A percentile compares a stretch with the other conserved stretches of the same genome.
Conservation (phyloP, 2,329 filamentous ascomycete genomes). For the Emericellopsis cladophorae region DNA sequence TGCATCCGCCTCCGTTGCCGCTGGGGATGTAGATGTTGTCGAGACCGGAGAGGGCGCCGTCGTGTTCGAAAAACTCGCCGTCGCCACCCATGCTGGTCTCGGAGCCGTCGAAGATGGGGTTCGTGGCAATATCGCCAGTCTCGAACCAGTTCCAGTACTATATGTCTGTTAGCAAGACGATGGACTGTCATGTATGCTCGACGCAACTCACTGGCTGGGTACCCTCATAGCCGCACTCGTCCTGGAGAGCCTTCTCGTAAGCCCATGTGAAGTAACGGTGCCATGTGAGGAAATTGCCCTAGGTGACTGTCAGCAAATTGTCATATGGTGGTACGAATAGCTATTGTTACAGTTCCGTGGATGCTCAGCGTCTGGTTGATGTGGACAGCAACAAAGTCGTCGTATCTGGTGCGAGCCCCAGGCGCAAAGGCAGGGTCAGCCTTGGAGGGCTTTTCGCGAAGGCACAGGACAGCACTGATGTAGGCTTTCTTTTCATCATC, state of each 20-base stretch:
- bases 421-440: constrained; percentile 8
- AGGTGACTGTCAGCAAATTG: constrained; percentile 8
- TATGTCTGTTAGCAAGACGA: neutral
- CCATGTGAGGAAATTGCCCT: constrained; percentile 23
- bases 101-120: constrained; percentile 42
- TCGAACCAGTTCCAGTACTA: constrained; percentile 41
- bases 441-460: constrained; percentile 10
- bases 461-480: constrained; percentile 12
- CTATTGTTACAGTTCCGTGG: constrained; percentile 9
- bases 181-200: no score
- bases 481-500: constrained; percentile 9
- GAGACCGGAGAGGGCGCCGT: constrained; percentile 8
- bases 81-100: constrained; percentile 36
- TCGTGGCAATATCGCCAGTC: constrained; percentile 28
- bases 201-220: constrained; percentile 11
- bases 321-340: constrained; percentile 19
- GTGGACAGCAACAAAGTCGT: constrained; percentile 18
- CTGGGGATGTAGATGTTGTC: constrained; percentile 17
- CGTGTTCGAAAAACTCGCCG: constrained; percentile 15
- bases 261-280: constrained; percentile 26
- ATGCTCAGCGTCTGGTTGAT: constrained; percentile 13
- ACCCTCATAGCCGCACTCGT: constrained; percentile 26
- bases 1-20: constrained; percentile 44
- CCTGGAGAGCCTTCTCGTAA: constrained; percentile 23
- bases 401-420: constrained; percentile 14